Evolutionary conservation across 2,329 filamentous ascomycete genomes (phyloP), one percentile per base, ranked within the genome.

Genomic region (Thielaviopsis populi): DNA sequence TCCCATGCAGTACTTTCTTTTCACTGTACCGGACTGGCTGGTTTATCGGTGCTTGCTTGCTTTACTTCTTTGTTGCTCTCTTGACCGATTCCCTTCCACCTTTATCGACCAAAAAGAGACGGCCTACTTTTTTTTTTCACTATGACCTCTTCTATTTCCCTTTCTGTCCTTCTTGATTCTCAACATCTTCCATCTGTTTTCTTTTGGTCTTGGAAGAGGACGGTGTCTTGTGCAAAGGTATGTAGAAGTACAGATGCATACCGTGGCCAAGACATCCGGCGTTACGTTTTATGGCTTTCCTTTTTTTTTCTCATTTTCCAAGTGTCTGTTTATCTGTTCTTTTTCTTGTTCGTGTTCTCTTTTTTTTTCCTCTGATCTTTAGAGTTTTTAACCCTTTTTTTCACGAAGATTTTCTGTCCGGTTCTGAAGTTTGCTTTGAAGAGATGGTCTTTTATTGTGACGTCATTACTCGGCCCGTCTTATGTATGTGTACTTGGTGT

Each of bases 241-340:
- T 62, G 58, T 61, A 50, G 43, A 59, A 54, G 53, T 37, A 19
- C 53, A 56, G 53, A 7, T 63, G 59, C 48, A 62, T 56, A 41
- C 30, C 41, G 30, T 41, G n/a, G 46, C 13, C 48, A 62, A 19
- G 61, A 33, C 61, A 54, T 62, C 48, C 17, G 59, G 59, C 59
- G 59, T 62, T 62, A 62, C 22, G 37, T 62, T 62, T 62, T 62
- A 53, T 54, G 61, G 27, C 48, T 54, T 62, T 60, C 50, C 58
- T 58, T 41, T 50, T 59, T 17, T 30, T 63, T 40, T 37, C 8
- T 8, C n/a, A 27, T 56, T 54, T 40, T 46, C 19, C 40, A 30
- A n/a, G 13, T 63, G 17, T 63, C 40, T 43, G 53, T 59, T 59
- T 50, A 37, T 19, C 41, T 33, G 17, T 46, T 24, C 15, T 42